A percentile compares a stretch with the other conserved stretches of the same genome.
Conservation (phyloP, 2,329 filamentous ascomycete genomes). For the Chalara sp. region DNA sequence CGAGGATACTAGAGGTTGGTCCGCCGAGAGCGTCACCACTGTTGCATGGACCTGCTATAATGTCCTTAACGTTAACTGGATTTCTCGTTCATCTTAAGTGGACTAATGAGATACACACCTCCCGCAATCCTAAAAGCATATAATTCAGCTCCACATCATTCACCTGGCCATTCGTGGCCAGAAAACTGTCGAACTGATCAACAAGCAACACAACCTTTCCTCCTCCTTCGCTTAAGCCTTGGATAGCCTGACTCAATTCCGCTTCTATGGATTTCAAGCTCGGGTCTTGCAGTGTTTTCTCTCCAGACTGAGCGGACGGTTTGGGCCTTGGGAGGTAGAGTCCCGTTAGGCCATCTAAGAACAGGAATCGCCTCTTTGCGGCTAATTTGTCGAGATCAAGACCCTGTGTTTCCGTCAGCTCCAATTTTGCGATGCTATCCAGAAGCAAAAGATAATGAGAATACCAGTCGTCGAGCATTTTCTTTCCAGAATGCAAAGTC, state of each 20-base stretch:
- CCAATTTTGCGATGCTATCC: no score
- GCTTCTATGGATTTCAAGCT: conserved; percentile 11
- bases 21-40: conserved; percentile 64
- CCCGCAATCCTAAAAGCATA: conserved; percentile 51
- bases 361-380: conserved; percentile 55
- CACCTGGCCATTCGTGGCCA: conserved; percentile 47
- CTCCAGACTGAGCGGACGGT: conserved; percentile 1
- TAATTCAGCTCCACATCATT: conserved; percentile 43
- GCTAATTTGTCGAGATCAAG: conserved; percentile 60
- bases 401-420: conserved; percentile 40
- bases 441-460: conserved; percentile 2
- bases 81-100: no score
- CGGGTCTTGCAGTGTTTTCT: conserved; percentile 12
- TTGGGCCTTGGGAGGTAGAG: conserved; percentile 17
- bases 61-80: no score
- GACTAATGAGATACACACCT: conserved; percentile 41
- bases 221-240: conserved; percentile 9
- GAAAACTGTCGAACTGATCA: conserved; percentile 58
- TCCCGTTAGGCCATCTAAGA: conserved; percentile 58
- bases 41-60: conserved; percentile 55
- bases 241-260: conserved; percentile 15
- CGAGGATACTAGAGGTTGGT: conserved; percentile 59
- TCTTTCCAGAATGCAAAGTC: conserved; percentile 74
- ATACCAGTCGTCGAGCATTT: conserved; percentile 60
- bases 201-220: conserved; percentile 51